phyloP scores from a whole-genome alignment of 768 basidiomycete genomes.

The Russula abietina region DNA sequence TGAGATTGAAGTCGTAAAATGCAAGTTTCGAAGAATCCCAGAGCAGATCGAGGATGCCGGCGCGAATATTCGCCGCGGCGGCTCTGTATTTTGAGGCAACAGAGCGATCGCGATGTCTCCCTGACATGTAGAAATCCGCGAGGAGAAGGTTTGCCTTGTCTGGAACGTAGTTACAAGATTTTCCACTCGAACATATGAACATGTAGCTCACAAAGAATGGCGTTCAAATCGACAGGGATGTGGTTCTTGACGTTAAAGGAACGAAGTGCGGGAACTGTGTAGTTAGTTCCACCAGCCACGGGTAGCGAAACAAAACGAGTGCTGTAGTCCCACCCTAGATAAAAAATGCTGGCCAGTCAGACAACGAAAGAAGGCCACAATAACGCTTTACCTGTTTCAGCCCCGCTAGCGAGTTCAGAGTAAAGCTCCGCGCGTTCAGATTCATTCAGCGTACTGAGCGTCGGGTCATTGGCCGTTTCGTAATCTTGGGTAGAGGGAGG shows the following conservation, averaged over 20 bases:
- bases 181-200: constrained; percentile 4
- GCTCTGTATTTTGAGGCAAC: constrained; percentile 46
- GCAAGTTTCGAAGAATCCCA: constrained; percentile 82
- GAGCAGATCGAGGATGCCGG: constrained; percentile 75
- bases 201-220: constrained; percentile 64
- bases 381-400: constrained; percentile 58
- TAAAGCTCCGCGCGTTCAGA: constrained; percentile 61
- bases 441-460: constrained; percentile 50
- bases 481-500: constrained; percentile 50
- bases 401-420: constrained; percentile 81
- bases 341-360: not conserved
- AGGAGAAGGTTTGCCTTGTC: constrained; percentile 60
- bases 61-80: constrained; percentile 52
- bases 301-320: constrained; percentile 41
- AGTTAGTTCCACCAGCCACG: constrained; percentile 35
- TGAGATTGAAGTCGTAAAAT: constrained; percentile 87
- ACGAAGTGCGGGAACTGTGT: constrained; percentile 52
- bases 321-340: constrained; percentile 37
- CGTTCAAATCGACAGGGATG: constrained; percentile 75
- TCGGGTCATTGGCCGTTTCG: constrained; percentile 63
- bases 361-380: not conserved
- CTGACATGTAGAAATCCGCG: constrained; percentile 51
- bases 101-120: constrained; percentile 32
- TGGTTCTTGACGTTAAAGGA: constrained; percentile 64
- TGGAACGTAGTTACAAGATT: constrained; percentile 28